A percentile compares a stretch with the other conserved stretches of the same genome.
These are phyloP conservation scores for Xylaria sp. DNA, from an alignment of 2,329 filamentous ascomycete genomes.

Conservation along the genomic window DNA sequence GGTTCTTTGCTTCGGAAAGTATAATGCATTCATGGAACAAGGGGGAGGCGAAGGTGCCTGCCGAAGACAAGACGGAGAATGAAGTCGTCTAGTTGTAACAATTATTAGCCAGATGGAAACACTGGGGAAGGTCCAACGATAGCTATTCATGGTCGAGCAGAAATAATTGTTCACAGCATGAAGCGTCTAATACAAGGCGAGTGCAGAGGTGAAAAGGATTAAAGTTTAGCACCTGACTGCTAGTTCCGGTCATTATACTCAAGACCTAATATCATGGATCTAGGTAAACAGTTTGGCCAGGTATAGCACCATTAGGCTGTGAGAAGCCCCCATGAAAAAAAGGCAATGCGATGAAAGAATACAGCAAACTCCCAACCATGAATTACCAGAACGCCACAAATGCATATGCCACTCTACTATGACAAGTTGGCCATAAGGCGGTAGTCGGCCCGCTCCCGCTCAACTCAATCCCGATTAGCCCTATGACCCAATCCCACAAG, in stretches of 20 bases:
- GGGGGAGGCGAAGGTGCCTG: slow-evolving; percentile 4
- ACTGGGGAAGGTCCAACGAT: slow-evolving; percentile 5
- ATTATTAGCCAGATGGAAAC: background rate
- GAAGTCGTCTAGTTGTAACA: background rate
- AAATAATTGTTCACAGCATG: background rate
- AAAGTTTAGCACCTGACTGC: background rate
- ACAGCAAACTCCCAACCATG: slow-evolving; percentile 32
- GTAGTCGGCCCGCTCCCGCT: slow-evolving; percentile 4
- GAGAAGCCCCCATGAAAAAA: background rate
- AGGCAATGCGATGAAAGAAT: slow-evolving; percentile 23
- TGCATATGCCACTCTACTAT: slow-evolving; percentile 34
- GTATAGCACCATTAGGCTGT: background rate
- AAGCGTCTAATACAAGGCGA: background rate
- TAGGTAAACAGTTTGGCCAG: background rate
- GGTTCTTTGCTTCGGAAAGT: slow-evolving; percentile 12
- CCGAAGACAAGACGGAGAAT: background rate
- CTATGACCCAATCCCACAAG: slow-evolving; percentile 1
- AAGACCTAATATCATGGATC: background rate
- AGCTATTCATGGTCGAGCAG: background rate
- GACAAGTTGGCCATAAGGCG: background rate
- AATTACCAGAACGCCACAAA: slow-evolving; percentile 40
- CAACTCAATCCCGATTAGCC: background rate
- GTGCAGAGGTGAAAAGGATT: slow-evolving; percentile 12
- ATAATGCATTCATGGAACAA: background rate
- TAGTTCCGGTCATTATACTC: background rate